These are phyloP conservation scores for Xylaria polymorpha DNA, from an alignment of 2,329 filamentous ascomycete genomes.

Conservation along the genomic window DNA sequence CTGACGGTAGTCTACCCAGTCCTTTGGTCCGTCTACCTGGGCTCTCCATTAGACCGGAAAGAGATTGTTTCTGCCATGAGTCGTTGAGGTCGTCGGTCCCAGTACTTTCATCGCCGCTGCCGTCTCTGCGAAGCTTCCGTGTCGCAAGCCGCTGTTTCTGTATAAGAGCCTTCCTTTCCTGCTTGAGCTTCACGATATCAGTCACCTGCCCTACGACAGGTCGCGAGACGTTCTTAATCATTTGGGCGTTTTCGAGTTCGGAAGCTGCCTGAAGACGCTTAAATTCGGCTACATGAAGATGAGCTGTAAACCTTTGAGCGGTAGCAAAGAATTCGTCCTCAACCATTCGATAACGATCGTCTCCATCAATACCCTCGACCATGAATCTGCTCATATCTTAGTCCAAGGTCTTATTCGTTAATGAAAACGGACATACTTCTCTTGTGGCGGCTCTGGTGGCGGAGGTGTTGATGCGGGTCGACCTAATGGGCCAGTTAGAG, in stretches of 20 bases:
- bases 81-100: slow-evolving; percentile 42
- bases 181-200: slow-evolving; percentile 51
- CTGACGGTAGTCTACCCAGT: slow-evolving; percentile 40
- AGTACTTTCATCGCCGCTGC: slow-evolving; percentile 44
- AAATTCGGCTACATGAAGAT: slow-evolving; percentile 83
- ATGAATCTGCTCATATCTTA: slow-evolving; percentile 64
- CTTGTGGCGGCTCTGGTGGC: slow-evolving; percentile 59
- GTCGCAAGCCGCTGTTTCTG: slow-evolving; percentile 52
- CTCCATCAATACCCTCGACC: slow-evolving; percentile 70
- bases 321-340: slow-evolving; percentile 80
- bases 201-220: slow-evolving; percentile 60
- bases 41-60: slow-evolving; percentile 59
- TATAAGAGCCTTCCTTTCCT: slow-evolving; percentile 51
- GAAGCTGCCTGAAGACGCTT: slow-evolving; percentile 71
- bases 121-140: slow-evolving; percentile 42
- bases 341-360: slow-evolving; percentile 84
- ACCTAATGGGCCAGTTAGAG: slow-evolving; percentile 36
- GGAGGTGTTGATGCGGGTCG: slow-evolving; percentile 64
- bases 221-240: slow-evolving; percentile 63
- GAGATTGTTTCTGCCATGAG: slow-evolving; percentile 49
- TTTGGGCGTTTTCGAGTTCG: slow-evolving; percentile 64
- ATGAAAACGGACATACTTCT: slow-evolving; percentile 54
- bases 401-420: not conserved
- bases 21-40: slow-evolving; percentile 49
- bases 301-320: slow-evolving; percentile 76